These are phyloP conservation scores for Claviceps quebecensis DNA, from an alignment of 2,329 filamentous ascomycete genomes.

Conservation along the genomic window DNA sequence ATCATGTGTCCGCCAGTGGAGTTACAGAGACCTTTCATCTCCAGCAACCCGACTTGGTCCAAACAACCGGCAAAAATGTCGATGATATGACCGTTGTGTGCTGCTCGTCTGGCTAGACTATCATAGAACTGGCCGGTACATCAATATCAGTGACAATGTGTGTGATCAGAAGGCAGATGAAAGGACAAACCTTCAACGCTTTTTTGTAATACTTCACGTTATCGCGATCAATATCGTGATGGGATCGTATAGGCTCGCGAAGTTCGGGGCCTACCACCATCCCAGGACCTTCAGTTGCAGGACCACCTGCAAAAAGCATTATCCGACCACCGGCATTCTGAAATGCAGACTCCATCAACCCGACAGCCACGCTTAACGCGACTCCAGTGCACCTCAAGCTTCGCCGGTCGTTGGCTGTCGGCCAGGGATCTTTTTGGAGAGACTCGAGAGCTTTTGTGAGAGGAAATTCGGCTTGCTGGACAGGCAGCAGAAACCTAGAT, in stretches of 20 bases:
- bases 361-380: constrained; percentile 87
- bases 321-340: constrained; percentile 89
- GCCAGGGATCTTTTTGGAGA: constrained; percentile 94
- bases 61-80: constrained; percentile 96
- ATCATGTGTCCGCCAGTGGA: constrained; percentile 98
- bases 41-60: constrained; percentile 89
- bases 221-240: constrained; percentile 96
- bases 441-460: constrained; percentile 92
- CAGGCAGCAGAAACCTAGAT: constrained; percentile 80
- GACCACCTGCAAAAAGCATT: constrained; percentile 93
- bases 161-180: neutral
- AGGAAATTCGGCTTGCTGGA: constrained; percentile 93
- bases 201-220: constrained; percentile 99
- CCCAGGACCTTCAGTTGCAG: constrained; percentile 89
- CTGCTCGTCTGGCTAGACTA: constrained; percentile 78
- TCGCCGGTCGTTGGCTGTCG: constrained; percentile 84
- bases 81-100: constrained; percentile 93
- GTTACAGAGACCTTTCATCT: constrained; percentile 96
- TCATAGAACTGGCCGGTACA: constrained; percentile 64
- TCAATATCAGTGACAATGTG: neutral
- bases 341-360: constrained; percentile 85
- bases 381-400: constrained; percentile 87
- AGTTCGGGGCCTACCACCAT: constrained; percentile 94
- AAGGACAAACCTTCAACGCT: constrained; percentile 61
- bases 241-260: constrained; percentile 89